Percentiles rank a stretch among this genome's conserved stretches.
phyloP scores from a whole-genome alignment of 768 basidiomycete species.

The Hortiboletus campestris region DNA sequence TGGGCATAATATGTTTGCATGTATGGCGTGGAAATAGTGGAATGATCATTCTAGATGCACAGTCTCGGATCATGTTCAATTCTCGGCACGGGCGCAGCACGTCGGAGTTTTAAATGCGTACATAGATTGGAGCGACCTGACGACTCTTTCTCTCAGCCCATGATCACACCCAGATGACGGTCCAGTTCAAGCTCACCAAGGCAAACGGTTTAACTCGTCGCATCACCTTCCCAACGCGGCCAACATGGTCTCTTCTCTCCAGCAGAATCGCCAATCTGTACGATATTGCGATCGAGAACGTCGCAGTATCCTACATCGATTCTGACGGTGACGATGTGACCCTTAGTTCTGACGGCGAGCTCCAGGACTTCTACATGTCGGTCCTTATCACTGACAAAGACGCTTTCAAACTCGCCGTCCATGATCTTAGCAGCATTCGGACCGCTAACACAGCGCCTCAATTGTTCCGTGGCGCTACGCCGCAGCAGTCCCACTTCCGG shows the following conservation, averaged over 20 bases:
- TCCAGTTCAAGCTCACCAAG: conserved; percentile 66
- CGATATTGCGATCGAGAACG: conserved; percentile 51
- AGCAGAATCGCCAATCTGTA: conserved; percentile 53
- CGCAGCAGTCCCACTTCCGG: conserved; percentile 42
- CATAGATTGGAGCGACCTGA: conserved; percentile 11
- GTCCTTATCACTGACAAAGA: conserved; percentile 21
- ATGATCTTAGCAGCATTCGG: conserved; percentile 48
- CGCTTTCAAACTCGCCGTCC: conserved; percentile 58
- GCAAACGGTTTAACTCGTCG: conserved; percentile 59
- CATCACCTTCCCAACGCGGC: conserved; percentile 47
- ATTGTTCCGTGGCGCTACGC: conserved; percentile 33
- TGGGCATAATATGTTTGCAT: neutral
- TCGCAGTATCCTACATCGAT: conserved; percentile 74
- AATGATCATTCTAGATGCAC: neutral
- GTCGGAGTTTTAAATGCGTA: conserved; percentile 43
- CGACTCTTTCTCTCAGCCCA: conserved; percentile 15
- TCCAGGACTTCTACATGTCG: conserved; percentile 64
- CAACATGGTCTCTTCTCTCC: conserved; percentile 59
- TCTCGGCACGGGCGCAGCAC: conserved; percentile 30
- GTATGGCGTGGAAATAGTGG: neutral
- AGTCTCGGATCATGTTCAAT: too few relatives aligned
- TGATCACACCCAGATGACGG: conserved; percentile 43
- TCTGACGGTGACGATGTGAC: conserved; percentile 74
- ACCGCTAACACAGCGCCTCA: conserved; percentile 33
- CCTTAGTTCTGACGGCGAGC: conserved; percentile 71